Evolutionary conservation across 1,139 yeast species (phyloP).

Genomic region (Suhomyces ambrosiae): DNA sequence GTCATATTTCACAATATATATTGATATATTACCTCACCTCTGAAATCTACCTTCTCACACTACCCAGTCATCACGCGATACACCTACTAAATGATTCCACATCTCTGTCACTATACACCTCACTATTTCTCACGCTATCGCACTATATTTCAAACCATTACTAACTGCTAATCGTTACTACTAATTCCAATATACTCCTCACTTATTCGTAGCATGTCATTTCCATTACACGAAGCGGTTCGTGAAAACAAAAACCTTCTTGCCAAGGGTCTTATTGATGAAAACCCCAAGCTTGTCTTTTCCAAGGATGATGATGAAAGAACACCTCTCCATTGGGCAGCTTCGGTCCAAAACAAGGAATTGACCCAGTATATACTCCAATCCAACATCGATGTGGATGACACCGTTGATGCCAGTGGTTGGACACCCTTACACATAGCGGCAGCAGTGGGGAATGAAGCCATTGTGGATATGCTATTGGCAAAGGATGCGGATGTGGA

Average conservation of each 20-base stretch:
- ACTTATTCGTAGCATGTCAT: slow-evolving; percentile 18
- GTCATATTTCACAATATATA: too few species aligned
- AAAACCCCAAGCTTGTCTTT: slow-evolving; percentile 49
- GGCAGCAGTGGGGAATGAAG: slow-evolving; percentile 67
- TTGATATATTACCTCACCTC: too few species aligned
- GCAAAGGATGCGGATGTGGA: slow-evolving; percentile 36
- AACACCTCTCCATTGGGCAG: slow-evolving; percentile 90
- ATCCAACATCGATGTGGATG: slow-evolving; percentile 60
- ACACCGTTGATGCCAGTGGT: slow-evolving; percentile 68
- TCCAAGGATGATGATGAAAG: slow-evolving; percentile 72
- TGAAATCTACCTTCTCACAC: too few species aligned
- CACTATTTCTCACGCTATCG: too few species aligned
- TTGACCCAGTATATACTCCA: slow-evolving; percentile 55
- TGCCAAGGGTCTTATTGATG: slow-evolving; percentile 50
- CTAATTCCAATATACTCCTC: neutral
- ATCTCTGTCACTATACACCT: too few species aligned
- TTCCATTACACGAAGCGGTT: slow-evolving; percentile 59
- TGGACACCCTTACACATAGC: slow-evolving; percentile 92
- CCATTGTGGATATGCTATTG: slow-evolving; percentile 48
- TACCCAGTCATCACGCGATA: too few species aligned
- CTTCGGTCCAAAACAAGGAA: slow-evolving; percentile 59
- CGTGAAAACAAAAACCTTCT: slow-evolving; percentile 53
- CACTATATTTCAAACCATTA: neutral
- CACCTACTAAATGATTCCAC: too few species aligned
- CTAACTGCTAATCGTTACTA: too few species aligned